Conservation (phyloP, 129 eudicot genomes). For the Saussurea involucrata region DNA sequence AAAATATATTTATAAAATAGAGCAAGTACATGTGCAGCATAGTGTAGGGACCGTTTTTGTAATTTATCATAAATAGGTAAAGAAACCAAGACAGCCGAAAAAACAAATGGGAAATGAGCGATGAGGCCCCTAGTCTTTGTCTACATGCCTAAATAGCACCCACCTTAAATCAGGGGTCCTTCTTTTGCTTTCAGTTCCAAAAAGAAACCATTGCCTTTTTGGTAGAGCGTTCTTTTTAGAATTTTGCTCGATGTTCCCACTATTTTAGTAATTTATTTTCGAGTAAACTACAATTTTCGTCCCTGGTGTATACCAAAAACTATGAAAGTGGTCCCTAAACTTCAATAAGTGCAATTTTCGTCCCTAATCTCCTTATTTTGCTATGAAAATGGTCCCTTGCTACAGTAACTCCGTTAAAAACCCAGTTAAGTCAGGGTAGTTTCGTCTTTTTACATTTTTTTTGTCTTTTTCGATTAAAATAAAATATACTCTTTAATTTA, state of each 20-base stretch:
- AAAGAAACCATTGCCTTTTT: slow-evolving; percentile 9
- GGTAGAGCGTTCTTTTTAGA: neutral
- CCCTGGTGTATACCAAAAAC: too few species aligned
- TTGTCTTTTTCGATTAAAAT: too few species aligned
- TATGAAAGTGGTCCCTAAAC: too few species aligned
- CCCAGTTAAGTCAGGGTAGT: too few species aligned
- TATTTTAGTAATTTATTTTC: neutral
- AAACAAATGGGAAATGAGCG: slow-evolving; percentile 3
- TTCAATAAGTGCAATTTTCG: too few species aligned
- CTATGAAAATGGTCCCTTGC: too few species aligned
- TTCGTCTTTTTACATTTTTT: too few species aligned
- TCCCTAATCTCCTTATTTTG: too few species aligned
- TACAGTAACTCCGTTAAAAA: too few species aligned
- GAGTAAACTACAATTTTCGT: too few species aligned
- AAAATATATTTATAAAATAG: neutral
- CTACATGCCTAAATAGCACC: slow-evolving; percentile 6
- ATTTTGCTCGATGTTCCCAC: neutral
- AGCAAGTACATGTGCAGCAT: neutral
- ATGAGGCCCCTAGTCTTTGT: slow-evolving; percentile 5
- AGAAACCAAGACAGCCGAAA: slow-evolving; percentile 6
- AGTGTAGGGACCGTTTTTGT: slow-evolving; percentile 13
- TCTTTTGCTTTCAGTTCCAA: slow-evolving; percentile 5
- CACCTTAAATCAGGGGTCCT: slow-evolving; percentile 5
- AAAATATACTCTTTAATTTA: too few species aligned
- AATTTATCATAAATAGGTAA: slow-evolving; percentile 6